A percentile compares a stretch with the other conserved stretches of the same genome.
phyloP scores from a whole-genome alignment of 2,329 filamentous ascomycete species.

The Fusarium sp. region DNA sequence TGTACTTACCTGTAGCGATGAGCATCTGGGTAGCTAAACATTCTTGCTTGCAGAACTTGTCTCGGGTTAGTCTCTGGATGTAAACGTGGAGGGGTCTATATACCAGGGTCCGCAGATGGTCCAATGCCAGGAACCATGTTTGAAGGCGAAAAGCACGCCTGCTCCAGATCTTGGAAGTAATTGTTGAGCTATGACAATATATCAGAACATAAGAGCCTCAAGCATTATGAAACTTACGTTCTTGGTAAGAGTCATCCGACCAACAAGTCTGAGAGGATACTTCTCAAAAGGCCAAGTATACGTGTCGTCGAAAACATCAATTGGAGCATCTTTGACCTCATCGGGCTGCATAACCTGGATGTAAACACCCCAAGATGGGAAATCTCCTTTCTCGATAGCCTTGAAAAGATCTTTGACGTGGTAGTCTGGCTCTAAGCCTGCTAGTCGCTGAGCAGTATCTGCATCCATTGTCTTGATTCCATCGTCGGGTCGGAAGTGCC shows the following conservation, averaged over 20 bases:
- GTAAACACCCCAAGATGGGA: constrained; percentile 71
- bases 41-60: constrained; percentile 64
- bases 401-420: constrained; percentile 50
- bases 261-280: constrained; percentile 69
- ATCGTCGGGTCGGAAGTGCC: constrained; percentile 59
- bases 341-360: constrained; percentile 72
- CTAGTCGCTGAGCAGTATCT: constrained; percentile 49
- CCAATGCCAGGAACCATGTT: constrained; percentile 73
- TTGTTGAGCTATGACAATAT: constrained; percentile 54
- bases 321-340: constrained; percentile 68
- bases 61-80: background rate
- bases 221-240: constrained; percentile 54
- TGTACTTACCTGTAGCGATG: constrained; percentile 59
- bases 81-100: accelerated
- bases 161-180: constrained; percentile 77
- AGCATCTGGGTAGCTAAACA: constrained; percentile 71
- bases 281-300: constrained; percentile 75
- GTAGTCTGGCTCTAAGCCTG: constrained; percentile 63
- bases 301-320: constrained; percentile 75
- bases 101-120: constrained; percentile 66
- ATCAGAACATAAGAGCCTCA: accelerated
- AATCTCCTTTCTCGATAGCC: constrained; percentile 68
- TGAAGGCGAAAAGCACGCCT: constrained; percentile 73
- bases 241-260: constrained; percentile 71
- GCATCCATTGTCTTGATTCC: constrained; percentile 57